A percentile compares a stretch with the other conserved stretches of the same genome.
Conservation (phyloP, 345 rosid species). For the Citrus trifoliata region DNA sequence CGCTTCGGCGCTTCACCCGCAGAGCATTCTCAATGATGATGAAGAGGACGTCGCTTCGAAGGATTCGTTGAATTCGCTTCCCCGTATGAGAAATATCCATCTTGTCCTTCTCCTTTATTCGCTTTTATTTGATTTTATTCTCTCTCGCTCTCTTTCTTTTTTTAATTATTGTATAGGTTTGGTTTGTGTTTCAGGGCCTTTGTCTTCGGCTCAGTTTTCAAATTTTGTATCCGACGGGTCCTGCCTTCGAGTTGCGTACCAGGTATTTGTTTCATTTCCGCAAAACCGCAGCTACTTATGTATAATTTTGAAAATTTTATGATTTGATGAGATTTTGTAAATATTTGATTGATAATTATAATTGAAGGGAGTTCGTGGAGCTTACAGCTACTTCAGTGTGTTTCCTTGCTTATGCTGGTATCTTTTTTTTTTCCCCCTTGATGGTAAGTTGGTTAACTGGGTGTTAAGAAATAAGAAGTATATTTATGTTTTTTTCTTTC, state of each 20-base stretch:
- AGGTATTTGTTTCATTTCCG: slow-evolving; percentile 35
- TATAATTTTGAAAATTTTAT: background rate
- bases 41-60: slow-evolving; percentile 17
- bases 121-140: background rate
- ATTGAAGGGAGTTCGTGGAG: slow-evolving; percentile 80
- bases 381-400: slow-evolving; percentile 42
- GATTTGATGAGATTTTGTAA: no score
- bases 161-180: background rate
- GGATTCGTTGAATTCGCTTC: slow-evolving; percentile 48
- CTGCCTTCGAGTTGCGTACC: slow-evolving; percentile 92
- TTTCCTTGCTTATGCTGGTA: no score
- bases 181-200: slow-evolving; percentile 48
- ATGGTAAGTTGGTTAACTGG: no score
- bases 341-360: no score
- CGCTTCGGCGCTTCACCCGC: slow-evolving; percentile 36
- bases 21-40: slow-evolving; percentile 28
- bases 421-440: no score
- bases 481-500: background rate
- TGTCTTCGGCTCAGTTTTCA: slow-evolving; percentile 55
- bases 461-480: no score
- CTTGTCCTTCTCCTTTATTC: background rate
- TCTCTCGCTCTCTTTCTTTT: background rate
- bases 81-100: slow-evolving; percentile 41
- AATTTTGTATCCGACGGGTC: slow-evolving; percentile 54
- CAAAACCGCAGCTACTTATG: background rate